These are phyloP conservation scores for Xylariaceae sp. DNA, from an alignment of 2,329 filamentous ascomycete species.

Conservation along the genomic window DNA sequence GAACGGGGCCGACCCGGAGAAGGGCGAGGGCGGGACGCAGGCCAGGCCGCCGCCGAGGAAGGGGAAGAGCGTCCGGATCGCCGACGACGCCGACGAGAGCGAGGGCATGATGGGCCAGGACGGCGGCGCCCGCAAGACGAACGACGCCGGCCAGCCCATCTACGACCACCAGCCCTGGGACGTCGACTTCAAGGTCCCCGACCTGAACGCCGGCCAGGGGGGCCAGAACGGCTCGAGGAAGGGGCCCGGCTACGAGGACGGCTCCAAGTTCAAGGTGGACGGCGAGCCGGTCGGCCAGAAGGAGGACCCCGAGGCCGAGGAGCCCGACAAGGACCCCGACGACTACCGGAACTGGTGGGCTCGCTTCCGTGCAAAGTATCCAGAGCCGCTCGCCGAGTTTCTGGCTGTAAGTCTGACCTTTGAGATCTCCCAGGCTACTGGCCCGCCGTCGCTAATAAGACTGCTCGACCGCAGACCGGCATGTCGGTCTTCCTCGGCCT, in stretches of 20 bases:
- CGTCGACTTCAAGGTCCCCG: slow-evolving; percentile 1
- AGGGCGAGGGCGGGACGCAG: neutral
- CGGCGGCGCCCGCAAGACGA: slow-evolving; percentile 1
- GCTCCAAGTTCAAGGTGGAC: slow-evolving; percentile 16
- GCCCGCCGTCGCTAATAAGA: neutral
- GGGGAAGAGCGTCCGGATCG: slow-evolving; percentile 8
- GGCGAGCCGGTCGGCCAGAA: slow-evolving; percentile 17
- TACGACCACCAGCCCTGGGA: slow-evolving; percentile 8
- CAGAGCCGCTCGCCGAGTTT: slow-evolving; percentile 22
- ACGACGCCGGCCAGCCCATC: slow-evolving; percentile 11
- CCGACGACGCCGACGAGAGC: slow-evolving; percentile 3
- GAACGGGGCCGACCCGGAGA: slow-evolving; percentile 1
- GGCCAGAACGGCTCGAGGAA: slow-evolving; percentile 6
- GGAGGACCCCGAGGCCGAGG: slow-evolving; percentile 12
- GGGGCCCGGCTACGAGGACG: slow-evolving; percentile 5
- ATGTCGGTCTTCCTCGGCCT: slow-evolving; percentile 21
- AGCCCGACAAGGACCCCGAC: slow-evolving; percentile 14
- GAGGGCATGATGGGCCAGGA: neutral
- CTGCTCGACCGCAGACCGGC: slow-evolving; percentile 10
- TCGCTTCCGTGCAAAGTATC: slow-evolving; percentile 19
- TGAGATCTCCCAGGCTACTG: slow-evolving; percentile 2
- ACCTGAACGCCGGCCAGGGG: slow-evolving; percentile 4
- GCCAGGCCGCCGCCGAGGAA: slow-evolving; percentile 5
- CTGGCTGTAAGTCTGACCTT: slow-evolving; percentile 13
- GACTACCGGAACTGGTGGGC: slow-evolving; percentile 22